Evolutionary conservation across 192 early-diverging fungal species (phyloP).

Genomic region (Gigaspora rosea): DNA sequence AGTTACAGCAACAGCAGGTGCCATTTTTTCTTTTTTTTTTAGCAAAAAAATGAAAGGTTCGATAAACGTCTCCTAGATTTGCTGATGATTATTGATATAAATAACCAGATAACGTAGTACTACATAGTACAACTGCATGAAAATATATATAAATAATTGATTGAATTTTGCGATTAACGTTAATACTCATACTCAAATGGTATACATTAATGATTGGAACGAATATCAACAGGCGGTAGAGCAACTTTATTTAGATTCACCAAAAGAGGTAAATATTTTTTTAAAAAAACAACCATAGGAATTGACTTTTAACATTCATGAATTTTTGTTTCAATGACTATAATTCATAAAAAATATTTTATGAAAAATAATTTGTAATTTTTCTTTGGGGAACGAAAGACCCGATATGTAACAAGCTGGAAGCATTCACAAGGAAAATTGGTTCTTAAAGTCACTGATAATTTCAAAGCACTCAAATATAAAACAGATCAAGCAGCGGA

Average conservation of each 20-base stretch:
- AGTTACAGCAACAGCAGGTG: background rate
- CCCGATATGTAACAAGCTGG: conserved; percentile 69
- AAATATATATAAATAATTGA: too few species aligned
- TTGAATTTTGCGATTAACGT: too few species aligned
- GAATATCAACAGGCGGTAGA: conserved; percentile 76
- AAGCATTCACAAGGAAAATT: conserved; percentile 67
- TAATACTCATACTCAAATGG: conserved; percentile 42
- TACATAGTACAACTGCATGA: too few species aligned
- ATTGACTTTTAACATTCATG: background rate
- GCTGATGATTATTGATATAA: too few species aligned
- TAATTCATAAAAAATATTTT: background rate
- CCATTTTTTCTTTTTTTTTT: conserved; percentile 1
- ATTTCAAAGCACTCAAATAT: conserved; percentile 69
- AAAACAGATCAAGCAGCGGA: conserved; percentile 70
- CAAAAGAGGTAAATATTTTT: conserved; percentile 52
- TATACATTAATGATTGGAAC: conserved; percentile 74
- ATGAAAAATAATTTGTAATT: too few species aligned
- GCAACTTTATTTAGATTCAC: conserved; percentile 63
- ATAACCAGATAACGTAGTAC: too few species aligned
- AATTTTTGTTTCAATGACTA: background rate
- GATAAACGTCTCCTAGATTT: too few species aligned
- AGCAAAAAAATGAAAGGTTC: too few species aligned
- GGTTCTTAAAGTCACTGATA: conserved; percentile 75
- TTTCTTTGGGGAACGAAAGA: conserved; percentile 41
- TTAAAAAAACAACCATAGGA: background rate